These are phyloP conservation scores for Venturia aucupariae DNA, from an alignment of 2,329 filamentous ascomycete genomes.

Conservation along the genomic window DNA sequence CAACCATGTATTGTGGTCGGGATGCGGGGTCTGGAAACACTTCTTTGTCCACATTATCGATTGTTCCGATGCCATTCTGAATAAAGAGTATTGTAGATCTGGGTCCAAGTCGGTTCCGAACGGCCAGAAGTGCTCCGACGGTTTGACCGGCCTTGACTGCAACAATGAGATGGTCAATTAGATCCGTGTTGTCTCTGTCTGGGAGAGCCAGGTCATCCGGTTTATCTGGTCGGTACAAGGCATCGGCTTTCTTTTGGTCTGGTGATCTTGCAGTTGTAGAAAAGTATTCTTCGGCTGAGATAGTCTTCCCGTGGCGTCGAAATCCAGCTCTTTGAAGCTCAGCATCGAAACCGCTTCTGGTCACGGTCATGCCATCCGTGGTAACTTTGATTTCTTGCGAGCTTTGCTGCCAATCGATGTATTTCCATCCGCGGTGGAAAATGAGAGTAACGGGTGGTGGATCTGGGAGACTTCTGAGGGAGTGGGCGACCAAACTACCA, in stretches of 20 bases:
- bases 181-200: slow-evolving; percentile 24
- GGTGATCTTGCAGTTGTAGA: not conserved
- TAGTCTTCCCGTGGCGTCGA: slow-evolving; percentile 31
- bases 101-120: slow-evolving; percentile 57
- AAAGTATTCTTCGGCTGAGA: slow-evolving; percentile 12
- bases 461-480: slow-evolving; percentile 50
- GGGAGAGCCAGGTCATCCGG: not conserved
- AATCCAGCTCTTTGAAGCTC: slow-evolving; percentile 31
- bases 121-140: slow-evolving; percentile 53
- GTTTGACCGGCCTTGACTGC: slow-evolving; percentile 66
- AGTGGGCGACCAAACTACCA: slow-evolving; percentile 68
- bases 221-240: not conserved
- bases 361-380: slow-evolving; percentile 33
- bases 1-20: slow-evolving; percentile 69
- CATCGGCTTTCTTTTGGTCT: not conserved
- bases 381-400: slow-evolving; percentile 38
- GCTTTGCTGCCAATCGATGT: slow-evolving; percentile 40
- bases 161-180: slow-evolving; percentile 67
- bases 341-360: slow-evolving; percentile 35
- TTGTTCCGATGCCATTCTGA: slow-evolving; percentile 72
- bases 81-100: slow-evolving; percentile 66
- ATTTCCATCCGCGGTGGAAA: slow-evolving; percentile 47
- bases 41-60: slow-evolving; percentile 64
- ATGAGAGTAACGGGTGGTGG: slow-evolving; percentile 71
- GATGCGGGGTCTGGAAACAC: slow-evolving; percentile 58